Percentiles rank a stretch among this genome's conserved stretches.
phyloP scores from a whole-genome alignment of 371 early-diverging fungal species.

The Entomophthora muscae region DNA sequence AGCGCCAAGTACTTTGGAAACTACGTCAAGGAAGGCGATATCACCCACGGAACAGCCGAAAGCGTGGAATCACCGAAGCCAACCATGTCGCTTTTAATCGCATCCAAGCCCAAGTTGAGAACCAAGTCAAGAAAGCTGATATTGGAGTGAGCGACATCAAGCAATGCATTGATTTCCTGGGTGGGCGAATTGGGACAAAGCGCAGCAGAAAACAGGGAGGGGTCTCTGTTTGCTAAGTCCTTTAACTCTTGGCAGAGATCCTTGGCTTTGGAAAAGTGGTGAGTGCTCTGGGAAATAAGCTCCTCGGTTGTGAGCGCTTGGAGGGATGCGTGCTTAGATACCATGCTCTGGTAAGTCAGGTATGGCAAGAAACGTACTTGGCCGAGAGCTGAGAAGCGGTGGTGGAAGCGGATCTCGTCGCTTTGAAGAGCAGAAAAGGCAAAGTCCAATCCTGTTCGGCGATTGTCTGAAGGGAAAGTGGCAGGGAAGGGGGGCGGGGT shows the following conservation, averaged over 20 bases:
- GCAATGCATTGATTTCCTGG: not conserved
- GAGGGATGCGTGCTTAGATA: not conserved
- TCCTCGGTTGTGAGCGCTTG: not conserved
- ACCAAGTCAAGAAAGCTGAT: not conserved
- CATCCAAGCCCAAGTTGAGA: not conserved
- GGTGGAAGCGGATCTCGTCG: not conserved
- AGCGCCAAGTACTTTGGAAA: no score
- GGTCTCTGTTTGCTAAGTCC: not conserved
- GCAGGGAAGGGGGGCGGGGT: not conserved
- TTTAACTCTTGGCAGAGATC: not conserved
- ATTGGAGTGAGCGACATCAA: not conserved
- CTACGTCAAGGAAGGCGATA: not conserved
- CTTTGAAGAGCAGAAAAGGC: not conserved
- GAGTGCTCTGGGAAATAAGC: not conserved
- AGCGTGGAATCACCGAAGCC: not conserved
- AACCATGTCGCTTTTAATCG: not conserved
- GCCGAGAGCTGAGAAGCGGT: not conserved
- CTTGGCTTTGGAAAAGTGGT: not conserved
- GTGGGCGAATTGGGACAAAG: not conserved
- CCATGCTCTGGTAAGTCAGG: not conserved
- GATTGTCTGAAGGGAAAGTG: not conserved
- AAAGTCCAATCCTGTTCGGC: not conserved
- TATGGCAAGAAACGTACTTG: not conserved
- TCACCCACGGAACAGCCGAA: not conserved
- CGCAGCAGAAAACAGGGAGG: not conserved